Evolutionary conservation across 2,329 filamentous ascomycete species (phyloP).

Genomic region (Nakataea oryzae): DNA sequence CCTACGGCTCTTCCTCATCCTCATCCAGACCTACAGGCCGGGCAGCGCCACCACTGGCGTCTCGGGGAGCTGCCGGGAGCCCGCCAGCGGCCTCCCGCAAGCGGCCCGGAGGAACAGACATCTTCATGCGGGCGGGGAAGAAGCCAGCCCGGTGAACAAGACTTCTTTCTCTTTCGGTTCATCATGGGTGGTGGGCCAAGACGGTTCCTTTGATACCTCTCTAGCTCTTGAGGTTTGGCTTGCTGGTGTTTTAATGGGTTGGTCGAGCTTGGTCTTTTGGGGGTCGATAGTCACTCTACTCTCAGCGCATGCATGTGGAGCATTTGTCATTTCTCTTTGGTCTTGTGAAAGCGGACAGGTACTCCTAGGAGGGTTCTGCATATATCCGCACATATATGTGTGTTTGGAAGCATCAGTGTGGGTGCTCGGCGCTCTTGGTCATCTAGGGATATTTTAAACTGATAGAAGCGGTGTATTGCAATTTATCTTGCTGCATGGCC

Average conservation of each 20-base stretch:
- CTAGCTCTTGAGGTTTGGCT: background rate
- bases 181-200: too few species aligned
- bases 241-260: background rate
- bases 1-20: too few species aligned
- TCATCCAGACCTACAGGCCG: too few species aligned
- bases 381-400: background rate
- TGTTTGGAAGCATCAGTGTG: background rate
- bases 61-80: background rate
- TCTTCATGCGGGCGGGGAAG: constrained; percentile 38
- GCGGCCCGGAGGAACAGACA: constrained; percentile 13
- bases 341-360: background rate
- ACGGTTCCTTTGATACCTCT: background rate
- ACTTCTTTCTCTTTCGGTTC: background rate
- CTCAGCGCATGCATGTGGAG: background rate
- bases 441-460: background rate
- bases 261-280: background rate
- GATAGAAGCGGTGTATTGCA: background rate
- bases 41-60: too few species aligned
- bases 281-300: background rate
- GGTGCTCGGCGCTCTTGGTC: background rate
- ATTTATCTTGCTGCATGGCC: too few species aligned
- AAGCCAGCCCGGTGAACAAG: constrained; percentile 16
- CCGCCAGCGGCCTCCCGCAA: constrained; percentile 1
- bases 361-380: background rate
- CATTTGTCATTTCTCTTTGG: background rate